Base-by-base conservation (phyloP, 2,329 filamentous ascomycete genomes). In the Cercospora brassicicola region DNA sequence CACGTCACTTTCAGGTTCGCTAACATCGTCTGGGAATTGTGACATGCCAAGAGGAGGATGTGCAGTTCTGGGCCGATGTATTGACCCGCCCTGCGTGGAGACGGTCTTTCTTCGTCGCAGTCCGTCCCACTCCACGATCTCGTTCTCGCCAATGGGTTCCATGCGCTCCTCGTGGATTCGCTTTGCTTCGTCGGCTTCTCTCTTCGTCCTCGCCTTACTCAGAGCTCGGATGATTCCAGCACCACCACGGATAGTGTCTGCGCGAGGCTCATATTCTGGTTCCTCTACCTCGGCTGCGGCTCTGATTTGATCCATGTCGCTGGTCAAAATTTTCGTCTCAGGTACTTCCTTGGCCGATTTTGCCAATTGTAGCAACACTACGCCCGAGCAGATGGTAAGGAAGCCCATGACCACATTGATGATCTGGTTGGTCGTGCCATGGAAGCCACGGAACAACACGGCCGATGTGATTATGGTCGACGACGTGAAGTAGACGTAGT, bases 321-420 rank as follows among this genome's bases (percentile, higher is more conserved):
- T 95, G 65, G 89, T 89, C 83, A 99, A 97, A 45, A 99, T 89
- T 33, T 94, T 93, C 0, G 93, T 86, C 78, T 98, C 95, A 6
- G 95, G 95, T 0, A 99, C 94, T 76, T 99, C 94, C 78, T 98
- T 99, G 74, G 95, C 92, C 0, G 94, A 97, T 79, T 98, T 98
- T 62, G 95, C 97, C n/a, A 99, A 87, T 78, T 99, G 95, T 9
- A 99, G 83, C 7, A 99, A 82, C 0, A 98, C 90, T 5, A 98
- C 95, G 0, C 95, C 95, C 0, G 93, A 87, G 79, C 95, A 99
- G 69, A 99, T 99, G 69, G 91, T 90, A 48, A 99, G 82, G 81
- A 99, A 99, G 0, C 95, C 95, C 82, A 96, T 88, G 65, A 98
- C 90, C 31, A 98, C 91, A 0, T 93, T 97, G 56, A 92, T 85